Conservation (phyloP, 768 basidiomycete genomes). For the Amanita pallidorosea region DNA sequence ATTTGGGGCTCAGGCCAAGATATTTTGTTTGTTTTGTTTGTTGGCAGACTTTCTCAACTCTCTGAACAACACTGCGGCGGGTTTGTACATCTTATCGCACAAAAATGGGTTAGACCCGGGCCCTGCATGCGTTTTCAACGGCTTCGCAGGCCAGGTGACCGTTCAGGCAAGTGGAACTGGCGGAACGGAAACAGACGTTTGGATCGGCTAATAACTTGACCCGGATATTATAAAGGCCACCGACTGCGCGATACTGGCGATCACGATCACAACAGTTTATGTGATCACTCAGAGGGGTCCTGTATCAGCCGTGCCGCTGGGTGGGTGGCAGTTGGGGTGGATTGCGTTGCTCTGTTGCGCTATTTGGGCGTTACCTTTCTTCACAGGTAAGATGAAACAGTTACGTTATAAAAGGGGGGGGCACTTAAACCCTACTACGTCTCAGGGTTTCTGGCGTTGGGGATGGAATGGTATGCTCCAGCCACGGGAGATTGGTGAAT, state of each 20-base stretch:
- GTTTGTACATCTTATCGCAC: constrained; percentile 4
- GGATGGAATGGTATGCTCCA: constrained; percentile 8
- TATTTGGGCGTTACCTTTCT: constrained; percentile 2
- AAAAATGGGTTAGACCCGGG: neutral
- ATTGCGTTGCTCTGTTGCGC: neutral
- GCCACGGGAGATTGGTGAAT: constrained; percentile 8
- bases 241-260: constrained; percentile 6
- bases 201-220: neutral
- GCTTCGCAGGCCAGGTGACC: constrained; percentile 7
- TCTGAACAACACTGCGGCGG: constrained; percentile 3
- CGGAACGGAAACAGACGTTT: no score
- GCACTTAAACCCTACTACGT: neutral
- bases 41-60: constrained; percentile 8
- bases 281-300: neutral
- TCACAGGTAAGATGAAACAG: neutral
- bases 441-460: constrained; percentile 8
- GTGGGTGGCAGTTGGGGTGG: neutral
- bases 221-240: constrained; percentile 3
- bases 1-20: no score
- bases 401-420: neutral
- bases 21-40: no score
- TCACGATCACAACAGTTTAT: neutral
- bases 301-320: no score
- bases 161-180: neutral
- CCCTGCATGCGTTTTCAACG: constrained; percentile 6